Base-by-base conservation (phyloP, 768 basidiomycete genomes). In the Boletus rufocinnamomeus region DNA sequence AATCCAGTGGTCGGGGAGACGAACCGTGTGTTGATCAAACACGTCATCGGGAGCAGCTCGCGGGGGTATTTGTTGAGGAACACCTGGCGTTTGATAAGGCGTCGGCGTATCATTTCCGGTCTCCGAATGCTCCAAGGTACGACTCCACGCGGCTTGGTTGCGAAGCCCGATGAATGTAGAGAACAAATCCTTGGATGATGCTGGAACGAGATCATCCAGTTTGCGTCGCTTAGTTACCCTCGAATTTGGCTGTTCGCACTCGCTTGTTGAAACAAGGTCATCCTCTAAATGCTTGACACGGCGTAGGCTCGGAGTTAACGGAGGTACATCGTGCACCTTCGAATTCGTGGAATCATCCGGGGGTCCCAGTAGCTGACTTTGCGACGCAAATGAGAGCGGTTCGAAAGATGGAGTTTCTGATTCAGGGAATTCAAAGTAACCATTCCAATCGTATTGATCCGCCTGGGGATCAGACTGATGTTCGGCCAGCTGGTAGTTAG, bases 21-120 rank as follows among this genome's bases (percentile, higher is more conserved):
- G 67, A 30, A 86, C 67, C 17, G 85, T 86, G 58, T 77, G 75
- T 38, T 65, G 58, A 61, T 77, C 71, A 50, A 75, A 72, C 17
- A 85, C 60, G 35, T 79, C 79, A 37, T 69, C 63, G 11, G 83
- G 82, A 21, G 75, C 62, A 47, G 35, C 65, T 17, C 61, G 69
- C 48, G 69, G 66, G 25, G 50, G 60, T 34, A 59, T 57, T 58
- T 64, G 60, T 30, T 66, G 60, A 16, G 50, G 50, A 32, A 58
- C 40, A 30, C 35, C 52, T 58, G 17, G 30, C 7, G 34, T 47
- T 49, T 60, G 54, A 54, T 58, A 35, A n/a, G 50, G 52, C 23
- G 34, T 49, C 16, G 61, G 50, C 43, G 45, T 41, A 30, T 64
- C 62, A 59, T 58, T 50, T 47, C 50, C 57, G 59, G 46, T 56